phyloP scores from a whole-genome alignment of 2,329 filamentous ascomycete species.

The Aschersonia sp. region DNA sequence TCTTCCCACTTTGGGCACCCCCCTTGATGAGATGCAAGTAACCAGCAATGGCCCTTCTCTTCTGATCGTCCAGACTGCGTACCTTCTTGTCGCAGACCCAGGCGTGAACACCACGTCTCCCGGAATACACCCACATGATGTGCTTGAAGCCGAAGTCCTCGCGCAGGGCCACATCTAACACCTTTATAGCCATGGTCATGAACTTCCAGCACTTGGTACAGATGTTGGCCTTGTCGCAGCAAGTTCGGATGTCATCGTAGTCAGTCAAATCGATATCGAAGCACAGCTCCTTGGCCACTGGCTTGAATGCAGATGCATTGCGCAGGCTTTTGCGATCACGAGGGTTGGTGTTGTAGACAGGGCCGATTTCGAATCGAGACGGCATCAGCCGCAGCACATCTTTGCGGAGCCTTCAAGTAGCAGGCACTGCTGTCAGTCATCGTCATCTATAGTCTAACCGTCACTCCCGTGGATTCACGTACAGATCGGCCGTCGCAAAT shows the following conservation, averaged over 20 bases:
- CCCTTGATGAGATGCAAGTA: slow-evolving; percentile 88
- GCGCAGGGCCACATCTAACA: slow-evolving; percentile 71
- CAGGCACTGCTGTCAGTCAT: slow-evolving; percentile 3
- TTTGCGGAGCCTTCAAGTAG: slow-evolving; percentile 55
- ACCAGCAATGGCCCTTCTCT: slow-evolving; percentile 69
- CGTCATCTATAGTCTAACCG: not conserved
- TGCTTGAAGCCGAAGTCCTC: slow-evolving; percentile 96
- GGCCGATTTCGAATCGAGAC: slow-evolving; percentile 93
- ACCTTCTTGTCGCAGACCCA: slow-evolving; percentile 94
- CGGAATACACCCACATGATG: slow-evolving; percentile 97
- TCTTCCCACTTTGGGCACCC: slow-evolving; percentile 73
- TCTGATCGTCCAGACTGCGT: slow-evolving; percentile 70
- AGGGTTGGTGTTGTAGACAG: slow-evolving; percentile 90
- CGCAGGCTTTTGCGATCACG: slow-evolving; percentile 81
- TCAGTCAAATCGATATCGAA: slow-evolving; percentile 99
- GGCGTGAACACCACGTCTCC: slow-evolving; percentile 88
- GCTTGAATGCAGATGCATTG: slow-evolving; percentile 70
- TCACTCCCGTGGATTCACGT: slow-evolving; percentile 4
- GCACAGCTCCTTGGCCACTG: slow-evolving; percentile 83
- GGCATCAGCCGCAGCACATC: slow-evolving; percentile 81
- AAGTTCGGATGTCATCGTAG: slow-evolving; percentile 93
- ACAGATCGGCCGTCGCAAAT: slow-evolving; percentile 39
- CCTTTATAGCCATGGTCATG: slow-evolving; percentile 95
- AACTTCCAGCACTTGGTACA: slow-evolving; percentile 93
- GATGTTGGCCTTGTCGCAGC: slow-evolving; percentile 86